Evolutionary conservation across 2,329 filamentous ascomycete genomes (phyloP).

Genomic region (Pseudopithomyces chartarum): DNA sequence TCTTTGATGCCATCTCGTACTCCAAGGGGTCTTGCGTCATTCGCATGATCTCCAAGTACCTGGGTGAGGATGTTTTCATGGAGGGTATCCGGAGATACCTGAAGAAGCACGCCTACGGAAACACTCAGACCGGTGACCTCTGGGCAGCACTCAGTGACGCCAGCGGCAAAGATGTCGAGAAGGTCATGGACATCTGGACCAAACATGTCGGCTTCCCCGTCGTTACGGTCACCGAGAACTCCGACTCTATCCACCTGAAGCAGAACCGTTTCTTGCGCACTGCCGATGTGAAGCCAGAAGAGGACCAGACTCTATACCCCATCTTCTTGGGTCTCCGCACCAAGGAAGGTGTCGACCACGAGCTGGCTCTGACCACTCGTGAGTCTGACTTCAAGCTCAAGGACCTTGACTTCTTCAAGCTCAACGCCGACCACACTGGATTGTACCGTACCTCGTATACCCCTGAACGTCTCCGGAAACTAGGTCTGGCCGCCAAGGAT

Average conservation of each 20-base stretch:
- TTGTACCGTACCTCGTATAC: conserved; percentile 91
- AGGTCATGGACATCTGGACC: conserved; percentile 95
- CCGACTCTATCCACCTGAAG: conserved; percentile 80
- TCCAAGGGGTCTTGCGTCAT: conserved; percentile 95
- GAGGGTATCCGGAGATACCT: conserved; percentile 89
- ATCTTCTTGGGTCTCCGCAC: conserved; percentile 87
- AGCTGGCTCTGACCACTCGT: conserved; percentile 72
- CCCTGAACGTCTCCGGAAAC: conserved; percentile 81
- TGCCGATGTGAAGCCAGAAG: conserved; percentile 89
- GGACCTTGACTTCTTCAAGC: conserved; percentile 88
- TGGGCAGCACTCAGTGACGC: conserved; percentile 88
- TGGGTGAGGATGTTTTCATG: conserved; percentile 91
- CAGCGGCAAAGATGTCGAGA: conserved; percentile 86
- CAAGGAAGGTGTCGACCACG: conserved; percentile 80
- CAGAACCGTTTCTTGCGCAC: conserved; percentile 95
- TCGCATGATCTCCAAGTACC: conserved; percentile 94
- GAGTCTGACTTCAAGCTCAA: conserved; percentile 79
- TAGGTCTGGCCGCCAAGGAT: conserved; percentile 82
- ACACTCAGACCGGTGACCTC: conserved; percentile 87
- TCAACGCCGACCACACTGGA: conserved; percentile 92
- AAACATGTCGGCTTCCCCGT: conserved; percentile 96
- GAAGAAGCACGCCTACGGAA: conserved; percentile 95
- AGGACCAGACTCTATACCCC: conserved; percentile 85
- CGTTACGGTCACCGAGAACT: conserved; percentile 77
- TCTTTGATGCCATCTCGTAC: conserved; percentile 97